Percentiles rank a stretch among this genome's conserved stretches.
Evolutionary conservation across 805 yeast species (phyloP).

Genomic region (Candida jianshihensis): DNA sequence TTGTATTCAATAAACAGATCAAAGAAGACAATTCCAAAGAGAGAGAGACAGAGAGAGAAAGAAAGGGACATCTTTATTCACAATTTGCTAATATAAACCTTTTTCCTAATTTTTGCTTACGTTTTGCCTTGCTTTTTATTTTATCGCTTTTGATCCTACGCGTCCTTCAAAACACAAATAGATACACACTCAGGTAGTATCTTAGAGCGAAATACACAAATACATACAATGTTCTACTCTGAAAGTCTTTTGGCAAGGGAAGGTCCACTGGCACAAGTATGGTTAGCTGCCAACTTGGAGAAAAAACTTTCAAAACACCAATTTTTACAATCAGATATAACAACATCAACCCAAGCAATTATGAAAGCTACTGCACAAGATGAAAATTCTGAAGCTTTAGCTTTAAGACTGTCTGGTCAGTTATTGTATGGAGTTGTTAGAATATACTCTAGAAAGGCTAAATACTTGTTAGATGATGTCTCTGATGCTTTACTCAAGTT

Average conservation of each 20-base stretch:
- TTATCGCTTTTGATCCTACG: too few species aligned
- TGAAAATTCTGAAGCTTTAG: conserved; percentile 46
- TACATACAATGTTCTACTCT: conserved; percentile 36
- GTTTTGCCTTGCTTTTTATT: too few species aligned
- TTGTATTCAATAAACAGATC: too few species aligned
- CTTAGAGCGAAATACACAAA: neutral
- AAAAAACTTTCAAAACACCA: conserved; percentile 68
- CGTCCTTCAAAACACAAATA: neutral
- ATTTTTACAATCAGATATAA: conserved; percentile 62
- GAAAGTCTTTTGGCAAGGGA: conserved; percentile 53
- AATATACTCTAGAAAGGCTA: conserved; percentile 81
- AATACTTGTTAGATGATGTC: conserved; percentile 76
- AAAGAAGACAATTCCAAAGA: too few species aligned
- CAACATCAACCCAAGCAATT: conserved; percentile 60
- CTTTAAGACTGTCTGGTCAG: conserved; percentile 80
- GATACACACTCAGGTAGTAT: too few species aligned
- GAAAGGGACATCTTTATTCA: too few species aligned
- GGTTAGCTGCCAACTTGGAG: conserved; percentile 91
- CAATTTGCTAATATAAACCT: too few species aligned
- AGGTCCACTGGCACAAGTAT: conserved; percentile 84
- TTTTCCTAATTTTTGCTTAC: too few species aligned
- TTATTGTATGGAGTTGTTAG: conserved; percentile 79
- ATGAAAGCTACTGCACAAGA: conserved; percentile 34
- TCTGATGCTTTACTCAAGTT: conserved; percentile 66
- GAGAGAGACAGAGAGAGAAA: too few species aligned